Evolutionary conservation across 2,329 filamentous ascomycete species (phyloP).

Genomic region (Dactylellina haptotyla): DNA sequence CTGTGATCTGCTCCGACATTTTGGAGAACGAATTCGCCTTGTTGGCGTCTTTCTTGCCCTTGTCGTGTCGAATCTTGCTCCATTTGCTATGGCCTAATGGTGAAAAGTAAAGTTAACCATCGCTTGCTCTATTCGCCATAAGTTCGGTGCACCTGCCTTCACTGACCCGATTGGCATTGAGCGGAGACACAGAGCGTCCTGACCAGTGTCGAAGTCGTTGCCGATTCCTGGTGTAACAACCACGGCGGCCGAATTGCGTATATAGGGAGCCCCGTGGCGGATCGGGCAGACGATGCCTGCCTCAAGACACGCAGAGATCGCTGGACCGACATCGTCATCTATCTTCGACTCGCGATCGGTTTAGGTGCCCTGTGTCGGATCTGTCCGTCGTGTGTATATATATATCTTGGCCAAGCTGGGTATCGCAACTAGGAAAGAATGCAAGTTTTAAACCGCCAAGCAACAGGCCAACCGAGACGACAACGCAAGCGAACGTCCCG

Average conservation of each 20-base stretch:
- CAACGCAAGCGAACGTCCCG: slow-evolving; percentile 51
- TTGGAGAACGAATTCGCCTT: slow-evolving; percentile 77
- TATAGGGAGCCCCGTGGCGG: not conserved
- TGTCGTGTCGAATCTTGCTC: slow-evolving; percentile 96
- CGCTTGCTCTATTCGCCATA: slow-evolving; percentile 59
- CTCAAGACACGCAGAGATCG: slow-evolving; percentile 14
- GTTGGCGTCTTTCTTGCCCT: slow-evolving; percentile 82
- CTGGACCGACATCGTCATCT: slow-evolving; percentile 24
- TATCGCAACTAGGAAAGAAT: too few relatives aligned
- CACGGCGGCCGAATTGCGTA: slow-evolving; percentile 3
- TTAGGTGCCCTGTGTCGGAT: too few relatives aligned
- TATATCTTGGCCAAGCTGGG: too few relatives aligned
- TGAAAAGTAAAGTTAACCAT: slow-evolving; percentile 58
- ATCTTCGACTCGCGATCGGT: not conserved
- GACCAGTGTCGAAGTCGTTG: not conserved
- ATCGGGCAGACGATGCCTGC: not conserved
- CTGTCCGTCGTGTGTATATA: too few relatives aligned
- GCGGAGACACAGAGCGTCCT: slow-evolving; percentile 32
- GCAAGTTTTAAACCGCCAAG: slow-evolving; percentile 53
- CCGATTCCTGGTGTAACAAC: not conserved
- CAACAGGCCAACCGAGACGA: slow-evolving; percentile 41
- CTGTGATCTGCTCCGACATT: slow-evolving; percentile 76
- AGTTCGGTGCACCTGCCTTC: slow-evolving; percentile 30
- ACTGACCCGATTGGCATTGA: slow-evolving; percentile 51
- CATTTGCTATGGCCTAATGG: slow-evolving; percentile 82